Percentiles rank a stretch among this genome's conserved stretches.
Conservation (phyloP, 371 early-diverging fungal genomes). For the Parasitella parasitica region DNA sequence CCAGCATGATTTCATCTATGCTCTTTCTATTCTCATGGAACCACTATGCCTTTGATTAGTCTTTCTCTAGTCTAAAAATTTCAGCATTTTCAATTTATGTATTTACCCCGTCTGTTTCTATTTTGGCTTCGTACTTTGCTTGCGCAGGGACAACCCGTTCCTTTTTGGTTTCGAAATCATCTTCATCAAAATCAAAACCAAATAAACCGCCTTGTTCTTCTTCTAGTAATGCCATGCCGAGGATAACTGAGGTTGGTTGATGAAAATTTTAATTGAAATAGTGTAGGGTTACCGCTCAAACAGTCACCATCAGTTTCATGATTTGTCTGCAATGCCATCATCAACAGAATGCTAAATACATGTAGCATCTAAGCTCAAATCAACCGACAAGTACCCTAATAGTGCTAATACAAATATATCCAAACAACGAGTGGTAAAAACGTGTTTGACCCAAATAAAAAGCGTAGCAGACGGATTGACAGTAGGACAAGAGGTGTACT, state of each 20-base stretch:
- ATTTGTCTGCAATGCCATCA: no score
- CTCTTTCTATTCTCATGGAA: slow-evolving; percentile 29
- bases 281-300: not conserved
- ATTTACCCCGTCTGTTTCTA: slow-evolving; percentile 47
- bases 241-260: not conserved
- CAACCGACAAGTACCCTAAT: no score
- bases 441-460: not conserved
- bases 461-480: not conserved
- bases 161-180: slow-evolving; percentile 39
- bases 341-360: no score
- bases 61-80: not conserved
- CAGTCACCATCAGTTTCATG: not conserved
- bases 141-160: slow-evolving; percentile 15
- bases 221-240: slow-evolving; percentile 9
- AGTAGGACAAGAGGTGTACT: not conserved
- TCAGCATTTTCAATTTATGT: not conserved
- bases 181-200: slow-evolving; percentile 47
- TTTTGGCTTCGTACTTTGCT: slow-evolving; percentile 36
- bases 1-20: slow-evolving; percentile 34
- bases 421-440: not conserved
- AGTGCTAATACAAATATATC: not conserved
- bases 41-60: slow-evolving; percentile 26
- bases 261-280: slow-evolving; percentile 1
- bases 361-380: no score
- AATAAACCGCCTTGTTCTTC: slow-evolving; percentile 15